Percentiles rank a stretch among this genome's conserved stretches.
phyloP scores from a whole-genome alignment of 495 filamentous ascomycete species.

The Amphirosellinia nigrospora region DNA sequence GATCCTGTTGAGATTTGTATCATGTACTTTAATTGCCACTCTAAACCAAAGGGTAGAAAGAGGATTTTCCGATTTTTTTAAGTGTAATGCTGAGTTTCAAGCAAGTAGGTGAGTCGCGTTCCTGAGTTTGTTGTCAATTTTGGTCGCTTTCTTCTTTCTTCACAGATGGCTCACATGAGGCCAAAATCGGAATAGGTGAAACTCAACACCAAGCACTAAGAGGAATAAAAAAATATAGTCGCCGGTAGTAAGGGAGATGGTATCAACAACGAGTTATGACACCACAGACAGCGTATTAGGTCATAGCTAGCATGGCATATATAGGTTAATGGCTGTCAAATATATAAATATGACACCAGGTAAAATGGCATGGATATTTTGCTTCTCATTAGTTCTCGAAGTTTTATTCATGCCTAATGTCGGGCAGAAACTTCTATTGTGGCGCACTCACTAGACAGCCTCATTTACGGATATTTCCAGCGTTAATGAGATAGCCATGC shows the following conservation, averaged over 20 bases:
- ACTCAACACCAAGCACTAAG: not conserved
- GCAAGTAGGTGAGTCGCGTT: slow-evolving; percentile 34
- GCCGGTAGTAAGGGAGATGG: not conserved
- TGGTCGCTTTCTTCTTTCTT: slow-evolving; percentile 24
- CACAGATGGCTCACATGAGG: slow-evolving; percentile 34
- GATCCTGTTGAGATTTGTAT: not conserved
- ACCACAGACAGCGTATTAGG: not conserved
- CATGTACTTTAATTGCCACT: not conserved
- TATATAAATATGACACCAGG: not conserved
- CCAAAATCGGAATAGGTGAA: slow-evolving; percentile 14
- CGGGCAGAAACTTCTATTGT: not conserved
- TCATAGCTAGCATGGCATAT: not conserved
- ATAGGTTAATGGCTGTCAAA: not conserved
- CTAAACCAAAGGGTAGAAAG: not conserved
- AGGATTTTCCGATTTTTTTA: not conserved
- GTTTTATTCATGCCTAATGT: not conserved
- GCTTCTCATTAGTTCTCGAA: not conserved
- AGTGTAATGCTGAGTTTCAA: slow-evolving; percentile 25
- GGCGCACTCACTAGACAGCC: not conserved
- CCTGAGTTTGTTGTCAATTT: slow-evolving; percentile 32
- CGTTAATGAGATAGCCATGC: not conserved
- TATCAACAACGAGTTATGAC: not conserved
- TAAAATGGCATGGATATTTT: not conserved
- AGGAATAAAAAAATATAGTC: not conserved
- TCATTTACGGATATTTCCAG: slow-evolving; percentile 1